These are phyloP conservation scores for Plasmopara halstedii DNA, from an alignment of 352 stramenopile genomes.

Conservation along the genomic window DNA sequence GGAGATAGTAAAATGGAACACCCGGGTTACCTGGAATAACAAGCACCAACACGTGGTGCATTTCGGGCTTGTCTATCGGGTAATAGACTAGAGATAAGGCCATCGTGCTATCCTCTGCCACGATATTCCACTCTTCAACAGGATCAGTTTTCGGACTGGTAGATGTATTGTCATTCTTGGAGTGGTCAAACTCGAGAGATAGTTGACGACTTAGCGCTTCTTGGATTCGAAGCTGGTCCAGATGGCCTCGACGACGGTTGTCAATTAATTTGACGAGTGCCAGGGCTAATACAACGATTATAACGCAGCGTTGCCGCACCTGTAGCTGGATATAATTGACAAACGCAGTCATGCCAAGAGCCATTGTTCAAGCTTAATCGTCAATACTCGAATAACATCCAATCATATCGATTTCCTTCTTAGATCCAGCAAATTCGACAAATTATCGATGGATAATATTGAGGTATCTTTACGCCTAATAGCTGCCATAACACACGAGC, in stretches of 20 bases:
- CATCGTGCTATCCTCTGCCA: slow-evolving; percentile 30
- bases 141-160: slow-evolving; percentile 8
- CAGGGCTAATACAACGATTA: slow-evolving; percentile 31
- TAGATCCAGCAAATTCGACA: slow-evolving; percentile 1
- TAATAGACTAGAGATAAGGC: slow-evolving; percentile 46
- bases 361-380: too few relatives aligned
- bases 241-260: slow-evolving; percentile 31
- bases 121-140: slow-evolving; percentile 43
- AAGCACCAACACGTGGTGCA: slow-evolving; percentile 40
- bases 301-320: slow-evolving; percentile 22
- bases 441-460: slow-evolving; percentile 7
- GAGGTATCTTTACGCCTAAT: slow-evolving; percentile 8
- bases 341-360: slow-evolving; percentile 13
- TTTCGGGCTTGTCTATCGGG: slow-evolving; percentile 2
- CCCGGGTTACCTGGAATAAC: slow-evolving; percentile 64
- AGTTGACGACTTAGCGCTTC: slow-evolving; percentile 25
- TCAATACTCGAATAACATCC: neutral
- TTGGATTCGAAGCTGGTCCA: slow-evolving; percentile 35
- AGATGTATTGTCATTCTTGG: neutral
- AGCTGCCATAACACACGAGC: neutral
- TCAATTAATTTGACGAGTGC: slow-evolving; percentile 40
- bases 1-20: slow-evolving; percentile 54
- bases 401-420: neutral
- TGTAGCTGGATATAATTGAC: slow-evolving; percentile 21
- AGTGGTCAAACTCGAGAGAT: slow-evolving; percentile 6